Evolutionary conservation across 371 early-diverging fungal genomes (phyloP).

Genomic region (Syncephalastrum sp.): DNA sequence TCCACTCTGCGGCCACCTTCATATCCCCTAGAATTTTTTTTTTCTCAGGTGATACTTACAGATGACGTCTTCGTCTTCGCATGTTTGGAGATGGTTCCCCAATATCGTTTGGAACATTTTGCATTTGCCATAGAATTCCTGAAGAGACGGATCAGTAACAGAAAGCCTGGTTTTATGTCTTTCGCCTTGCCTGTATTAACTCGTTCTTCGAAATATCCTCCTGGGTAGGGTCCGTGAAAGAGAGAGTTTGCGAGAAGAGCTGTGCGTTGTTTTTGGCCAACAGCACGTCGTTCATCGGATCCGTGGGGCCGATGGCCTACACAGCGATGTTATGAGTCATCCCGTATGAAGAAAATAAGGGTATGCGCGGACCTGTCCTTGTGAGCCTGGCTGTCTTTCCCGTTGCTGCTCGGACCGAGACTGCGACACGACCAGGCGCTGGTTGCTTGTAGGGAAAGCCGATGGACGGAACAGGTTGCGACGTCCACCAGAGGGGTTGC

Average conservation of each 20-base stretch:
- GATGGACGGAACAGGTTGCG: constrained; percentile 1
- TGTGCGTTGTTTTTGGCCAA: constrained; percentile 49
- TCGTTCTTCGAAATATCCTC: constrained; percentile 49
- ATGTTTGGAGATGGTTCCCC: constrained; percentile 30
- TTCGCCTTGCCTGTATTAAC: constrained; percentile 35
- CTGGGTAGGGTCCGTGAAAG: constrained; percentile 50
- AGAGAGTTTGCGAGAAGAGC: constrained; percentile 45
- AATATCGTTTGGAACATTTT: constrained; percentile 35
- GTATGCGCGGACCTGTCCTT: no score
- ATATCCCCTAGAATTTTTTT: constrained; percentile 4
- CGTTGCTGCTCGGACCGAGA: constrained; percentile 5
- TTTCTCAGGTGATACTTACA: constrained; percentile 26
- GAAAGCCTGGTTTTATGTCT: background rate
- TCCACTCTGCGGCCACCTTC: no score
- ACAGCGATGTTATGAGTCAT: no score
- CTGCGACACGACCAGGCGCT: constrained; percentile 2
- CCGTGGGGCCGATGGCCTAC: constrained; percentile 4
- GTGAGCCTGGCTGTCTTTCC: constrained; percentile 4
- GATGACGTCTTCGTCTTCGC: constrained; percentile 39
- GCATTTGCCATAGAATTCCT: constrained; percentile 49
- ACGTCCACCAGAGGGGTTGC: constrained; percentile 8
- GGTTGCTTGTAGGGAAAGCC: constrained; percentile 3
- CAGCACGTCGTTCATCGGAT: constrained; percentile 30
- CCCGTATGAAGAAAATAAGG: background rate
- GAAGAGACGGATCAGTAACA: background rate